These are phyloP conservation scores for Phytophthora fragariaefolia DNA, from an alignment of 352 stramenopile genomes.

Conservation along the genomic window DNA sequence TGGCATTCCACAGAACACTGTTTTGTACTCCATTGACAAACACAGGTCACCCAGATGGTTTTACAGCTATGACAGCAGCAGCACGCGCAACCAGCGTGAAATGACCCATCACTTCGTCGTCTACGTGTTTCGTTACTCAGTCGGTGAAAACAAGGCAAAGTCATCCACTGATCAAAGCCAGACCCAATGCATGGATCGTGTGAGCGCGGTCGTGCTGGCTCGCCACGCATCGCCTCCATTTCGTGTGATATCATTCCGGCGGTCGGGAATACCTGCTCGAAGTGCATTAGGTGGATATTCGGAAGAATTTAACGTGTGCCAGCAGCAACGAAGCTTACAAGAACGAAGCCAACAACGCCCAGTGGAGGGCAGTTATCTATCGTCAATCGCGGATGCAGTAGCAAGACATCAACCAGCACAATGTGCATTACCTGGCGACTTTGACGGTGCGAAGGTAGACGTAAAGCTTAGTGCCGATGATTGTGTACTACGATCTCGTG, in stretches of 20 bases:
- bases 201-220: constrained; percentile 11
- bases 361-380: no score
- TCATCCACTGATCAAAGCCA: not conserved
- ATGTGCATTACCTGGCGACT: no score
- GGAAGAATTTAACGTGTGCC: no score
- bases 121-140: constrained; percentile 31
- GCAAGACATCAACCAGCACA: no score
- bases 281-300: not conserved
- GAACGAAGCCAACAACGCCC: no score
- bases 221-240: constrained; percentile 32
- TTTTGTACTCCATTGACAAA: constrained; percentile 44
- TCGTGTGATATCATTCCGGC: constrained; percentile 35
- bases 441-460: no score
- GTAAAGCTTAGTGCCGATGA: no score
- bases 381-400: no score
- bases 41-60: constrained; percentile 39
- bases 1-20: no score
- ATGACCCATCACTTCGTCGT: constrained; percentile 41
- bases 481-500: no score
- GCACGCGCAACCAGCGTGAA: constrained; percentile 39
- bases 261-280: constrained; percentile 4
- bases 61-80: constrained; percentile 46
- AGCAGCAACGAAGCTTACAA: no score
- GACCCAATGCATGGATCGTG: not conserved
- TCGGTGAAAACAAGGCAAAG: not conserved